Evolutionary conservation across 2,329 filamentous ascomycete species (phyloP).

Genomic region (Cytospora leucostoma): DNA sequence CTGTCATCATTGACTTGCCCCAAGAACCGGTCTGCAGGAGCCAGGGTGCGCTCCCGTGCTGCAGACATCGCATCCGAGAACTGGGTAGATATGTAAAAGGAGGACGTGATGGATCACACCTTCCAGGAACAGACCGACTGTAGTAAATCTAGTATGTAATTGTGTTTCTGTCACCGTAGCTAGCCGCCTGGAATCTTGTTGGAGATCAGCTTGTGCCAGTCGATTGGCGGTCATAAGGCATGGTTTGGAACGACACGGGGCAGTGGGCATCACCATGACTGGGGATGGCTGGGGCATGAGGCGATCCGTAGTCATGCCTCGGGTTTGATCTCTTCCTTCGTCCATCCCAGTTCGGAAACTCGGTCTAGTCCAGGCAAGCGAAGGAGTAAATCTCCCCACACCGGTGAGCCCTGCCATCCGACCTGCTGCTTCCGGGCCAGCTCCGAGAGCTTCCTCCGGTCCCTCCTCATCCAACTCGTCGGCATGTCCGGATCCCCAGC

Average conservation of each 20-base stretch:
- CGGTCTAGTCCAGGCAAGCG: constrained; percentile 9
- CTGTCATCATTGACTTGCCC: background rate
- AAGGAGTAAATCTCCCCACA: constrained; percentile 13
- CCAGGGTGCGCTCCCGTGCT: background rate
- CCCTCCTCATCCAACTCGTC: background rate
- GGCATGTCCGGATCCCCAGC: constrained; percentile 5
- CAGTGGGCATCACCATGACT: background rate
- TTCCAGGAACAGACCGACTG: background rate
- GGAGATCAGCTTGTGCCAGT: background rate
- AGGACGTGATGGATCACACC: background rate
- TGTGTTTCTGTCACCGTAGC: background rate
- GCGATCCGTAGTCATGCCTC: background rate
- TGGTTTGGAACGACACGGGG: background rate
- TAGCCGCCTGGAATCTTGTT: background rate
- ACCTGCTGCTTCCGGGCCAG: constrained; percentile 9
- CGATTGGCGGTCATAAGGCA: background rate
- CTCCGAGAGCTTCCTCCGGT: constrained; percentile 8
- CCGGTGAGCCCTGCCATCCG: constrained; percentile 20
- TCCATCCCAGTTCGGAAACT: background rate
- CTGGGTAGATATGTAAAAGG: background rate
- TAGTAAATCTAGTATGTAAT: background rate
- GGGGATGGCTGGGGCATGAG: background rate
- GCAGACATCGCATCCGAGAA: background rate
- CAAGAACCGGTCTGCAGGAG: background rate
- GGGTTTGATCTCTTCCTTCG: background rate